phyloP scores from a whole-genome alignment of 208 protist species.

The Leishmania tropica region DNA sequence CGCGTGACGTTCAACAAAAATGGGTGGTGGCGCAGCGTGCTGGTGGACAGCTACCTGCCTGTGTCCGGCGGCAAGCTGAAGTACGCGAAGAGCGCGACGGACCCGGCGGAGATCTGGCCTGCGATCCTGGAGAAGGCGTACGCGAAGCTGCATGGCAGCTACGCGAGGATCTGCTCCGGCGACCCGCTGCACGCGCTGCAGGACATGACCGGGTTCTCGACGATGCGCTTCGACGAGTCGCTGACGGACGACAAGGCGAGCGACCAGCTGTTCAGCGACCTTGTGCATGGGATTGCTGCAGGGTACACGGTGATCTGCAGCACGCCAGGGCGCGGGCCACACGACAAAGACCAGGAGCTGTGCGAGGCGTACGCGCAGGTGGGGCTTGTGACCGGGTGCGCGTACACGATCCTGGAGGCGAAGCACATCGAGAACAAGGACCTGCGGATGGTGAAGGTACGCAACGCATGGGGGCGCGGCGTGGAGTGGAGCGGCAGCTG shows the following conservation, averaged over 20 bases:
- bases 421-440: conserved; percentile 56
- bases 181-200: conserved; percentile 84
- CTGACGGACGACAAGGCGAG: conserved; percentile 31
- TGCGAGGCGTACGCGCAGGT: conserved; percentile 48
- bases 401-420: conserved; percentile 71
- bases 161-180: conserved; percentile 74
- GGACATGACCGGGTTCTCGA: conserved; percentile 81
- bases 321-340: conserved; percentile 59
- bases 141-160: conserved; percentile 88
- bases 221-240: conserved; percentile 63
- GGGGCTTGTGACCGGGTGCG: conserved; percentile 64
- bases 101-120: conserved; percentile 82
- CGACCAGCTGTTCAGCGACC: conserved; percentile 55
- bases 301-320: conserved; percentile 76
- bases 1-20: conserved; percentile 85
- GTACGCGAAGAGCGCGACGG: conserved; percentile 57
- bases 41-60: conserved; percentile 88
- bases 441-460: conserved; percentile 67
- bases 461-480: conserved; percentile 67
- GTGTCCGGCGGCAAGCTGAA: conserved; percentile 50
- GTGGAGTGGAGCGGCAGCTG: conserved; percentile 83
- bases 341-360: conserved; percentile 34
- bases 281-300: conserved; percentile 32
- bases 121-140: conserved; percentile 89
- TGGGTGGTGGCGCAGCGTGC: conserved; percentile 76